phyloP scores from a whole-genome alignment of 2,329 filamentous ascomycete species.

The Paraphoma sp. region DNA sequence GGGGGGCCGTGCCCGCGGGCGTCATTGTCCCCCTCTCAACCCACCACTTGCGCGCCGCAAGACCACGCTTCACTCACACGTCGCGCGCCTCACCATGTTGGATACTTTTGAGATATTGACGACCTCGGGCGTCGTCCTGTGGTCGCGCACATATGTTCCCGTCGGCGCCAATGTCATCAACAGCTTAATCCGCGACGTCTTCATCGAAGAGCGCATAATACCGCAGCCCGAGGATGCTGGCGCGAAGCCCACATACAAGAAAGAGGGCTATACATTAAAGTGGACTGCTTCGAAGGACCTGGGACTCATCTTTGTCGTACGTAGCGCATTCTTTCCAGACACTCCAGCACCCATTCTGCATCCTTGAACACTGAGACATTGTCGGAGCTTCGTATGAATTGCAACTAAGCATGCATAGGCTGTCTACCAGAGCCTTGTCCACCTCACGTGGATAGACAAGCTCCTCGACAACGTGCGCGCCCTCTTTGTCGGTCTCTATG shows the following conservation, averaged over 20 bases:
- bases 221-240: constrained; percentile 66
- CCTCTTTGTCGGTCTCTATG: constrained; percentile 90
- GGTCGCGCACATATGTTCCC: constrained; percentile 85
- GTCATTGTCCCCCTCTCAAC: constrained; percentile 32
- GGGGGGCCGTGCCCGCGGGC: constrained; percentile 18
- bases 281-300: constrained; percentile 94
- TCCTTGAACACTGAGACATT: background rate
- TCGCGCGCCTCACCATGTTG: constrained; percentile 67
- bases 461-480: constrained; percentile 93
- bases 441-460: constrained; percentile 96
- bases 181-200: constrained; percentile 92
- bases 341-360: too few relatives aligned
- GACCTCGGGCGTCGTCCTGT: constrained; percentile 94
- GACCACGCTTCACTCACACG: background rate
- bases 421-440: constrained; percentile 93
- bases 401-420: constrained; percentile 62
- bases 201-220: constrained; percentile 89
- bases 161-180: constrained; percentile 87
- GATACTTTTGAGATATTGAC: constrained; percentile 97
- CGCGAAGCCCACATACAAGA: constrained; percentile 77
- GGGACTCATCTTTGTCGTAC: constrained; percentile 91
- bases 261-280: constrained; percentile 92
- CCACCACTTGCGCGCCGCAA: constrained; percentile 8
- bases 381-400: constrained; percentile 1
- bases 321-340: constrained; percentile 28